Base-by-base conservation (phyloP, 805 yeast species). In the Yarrowia sp. region DNA sequence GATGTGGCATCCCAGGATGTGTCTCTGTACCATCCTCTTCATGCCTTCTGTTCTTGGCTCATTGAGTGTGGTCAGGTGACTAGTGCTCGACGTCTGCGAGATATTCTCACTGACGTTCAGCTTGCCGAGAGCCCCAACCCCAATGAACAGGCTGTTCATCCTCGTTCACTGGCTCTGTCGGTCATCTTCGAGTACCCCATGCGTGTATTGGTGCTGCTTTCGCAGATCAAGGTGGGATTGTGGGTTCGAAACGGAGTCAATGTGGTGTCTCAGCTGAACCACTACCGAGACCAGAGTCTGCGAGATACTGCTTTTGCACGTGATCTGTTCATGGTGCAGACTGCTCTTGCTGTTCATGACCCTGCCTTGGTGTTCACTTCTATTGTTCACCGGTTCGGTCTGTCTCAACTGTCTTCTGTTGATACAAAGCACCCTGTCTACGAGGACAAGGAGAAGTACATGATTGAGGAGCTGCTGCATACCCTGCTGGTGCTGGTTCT, bases 211-310 rank as follows among this genome's bases (percentile, higher is more conserved):
- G 97, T 90, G 0, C 75, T 90, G 8, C 75, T 90, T 68, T 85
- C 97, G 0, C 98, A 95, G 71, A 89, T 93, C 8, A 87, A 90
- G 67, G 86, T 89, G 0, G 97, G 97, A 0, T 83, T 88, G 65
- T 93, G 98, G 98, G 97, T 93, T 0, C 83, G 98, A 71, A 93
- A 93, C 75, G 99, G 99, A 0, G 82, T 84, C 66, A 87, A 92
- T 44, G 86, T 91, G 5, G 81, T 88, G 44, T 85, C 86, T 31
- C 98, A 93, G 72, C 80, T 89, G 68, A 88, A 86, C 69, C 85
- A 92, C 65, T 93, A 93, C 73, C 83, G 88, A 43, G 87, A 84
- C 66, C 83, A 92, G 11, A 89, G 91, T 4, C 80, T 92, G 58
- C 79, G 98, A 64, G 98, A 92, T 68, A 84, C 85, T 67, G 96